phyloP scores from a whole-genome alignment of 1,139 yeast genomes.

The Trichomonascaceae sp. region DNA sequence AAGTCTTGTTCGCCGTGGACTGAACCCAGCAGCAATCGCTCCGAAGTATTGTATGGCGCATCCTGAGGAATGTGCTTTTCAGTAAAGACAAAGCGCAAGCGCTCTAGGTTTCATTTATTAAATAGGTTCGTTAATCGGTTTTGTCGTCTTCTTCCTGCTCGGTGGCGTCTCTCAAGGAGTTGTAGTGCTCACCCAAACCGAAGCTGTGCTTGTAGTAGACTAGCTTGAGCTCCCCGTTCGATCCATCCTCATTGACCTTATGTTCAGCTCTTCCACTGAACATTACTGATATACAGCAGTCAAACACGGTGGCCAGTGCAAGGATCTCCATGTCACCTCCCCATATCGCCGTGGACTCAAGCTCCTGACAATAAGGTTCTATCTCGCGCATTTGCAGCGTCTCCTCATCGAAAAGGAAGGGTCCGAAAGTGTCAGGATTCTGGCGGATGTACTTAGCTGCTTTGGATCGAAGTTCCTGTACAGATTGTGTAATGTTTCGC shows the following conservation, averaged over 20 bases:
- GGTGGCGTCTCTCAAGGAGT: conserved; percentile 51
- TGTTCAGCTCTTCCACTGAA: conserved; percentile 63
- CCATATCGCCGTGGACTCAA: conserved; percentile 77
- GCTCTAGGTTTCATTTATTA: background rate
- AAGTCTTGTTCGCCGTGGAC: conserved; percentile 4
- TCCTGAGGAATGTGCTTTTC: conserved; percentile 4
- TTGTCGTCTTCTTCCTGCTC: background rate
- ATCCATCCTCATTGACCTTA: conserved; percentile 39
- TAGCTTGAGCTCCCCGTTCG: conserved; percentile 41
- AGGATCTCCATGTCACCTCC: conserved; percentile 90
- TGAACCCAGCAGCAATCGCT: conserved; percentile 6
- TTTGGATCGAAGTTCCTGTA: conserved; percentile 43
- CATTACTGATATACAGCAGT: conserved; percentile 61
- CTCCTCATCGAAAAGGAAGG: conserved; percentile 70
- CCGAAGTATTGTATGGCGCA: conserved; percentile 7
- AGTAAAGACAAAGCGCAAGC: background rate
- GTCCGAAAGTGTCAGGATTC: conserved; percentile 59
- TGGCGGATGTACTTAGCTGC: conserved; percentile 57
- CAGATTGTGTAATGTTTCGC: conserved; percentile 30
- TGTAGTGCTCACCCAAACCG: conserved; percentile 92
- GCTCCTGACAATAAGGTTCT: conserved; percentile 53
- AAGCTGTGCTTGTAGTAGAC: conserved; percentile 78
- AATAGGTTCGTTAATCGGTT: background rate
- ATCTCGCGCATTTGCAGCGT: conserved; percentile 51
- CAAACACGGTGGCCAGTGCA: conserved; percentile 57